Percentiles rank a stretch among this genome's conserved stretches.
Evolutionary conservation across 805 yeast genomes (phyloP).

Genomic region (Yarrowia hollandica): DNA sequence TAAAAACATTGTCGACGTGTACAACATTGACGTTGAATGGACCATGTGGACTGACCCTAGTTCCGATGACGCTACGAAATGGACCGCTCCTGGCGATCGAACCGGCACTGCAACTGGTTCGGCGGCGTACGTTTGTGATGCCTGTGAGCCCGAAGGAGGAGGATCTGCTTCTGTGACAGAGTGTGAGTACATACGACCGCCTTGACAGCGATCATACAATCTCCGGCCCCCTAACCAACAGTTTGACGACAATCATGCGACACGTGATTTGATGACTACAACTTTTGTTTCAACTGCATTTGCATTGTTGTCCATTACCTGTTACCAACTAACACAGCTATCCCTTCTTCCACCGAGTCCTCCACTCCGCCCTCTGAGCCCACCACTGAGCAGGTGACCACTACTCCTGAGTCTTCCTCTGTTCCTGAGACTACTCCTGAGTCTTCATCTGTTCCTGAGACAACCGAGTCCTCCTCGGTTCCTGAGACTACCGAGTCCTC

Average conservation of each 20-base stretch:
- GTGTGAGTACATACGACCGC: slow-evolving; percentile 6
- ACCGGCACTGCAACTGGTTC: background rate
- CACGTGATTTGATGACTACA: background rate
- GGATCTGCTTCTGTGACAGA: background rate
- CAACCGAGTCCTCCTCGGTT: background rate
- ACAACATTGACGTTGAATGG: background rate
- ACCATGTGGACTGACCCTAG: background rate
- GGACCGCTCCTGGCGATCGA: background rate
- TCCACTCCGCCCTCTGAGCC: background rate
- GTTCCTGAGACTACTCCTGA: background rate
- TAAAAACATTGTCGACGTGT: background rate
- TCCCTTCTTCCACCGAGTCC: background rate
- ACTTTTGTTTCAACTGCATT: too few relatives aligned
- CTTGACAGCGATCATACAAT: too few relatives aligned
- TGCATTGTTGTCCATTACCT: too few relatives aligned
- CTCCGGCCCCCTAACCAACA: too few relatives aligned
- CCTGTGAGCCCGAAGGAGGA: background rate
- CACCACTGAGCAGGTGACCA: background rate
- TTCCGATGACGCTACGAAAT: background rate
- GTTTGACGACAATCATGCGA: too few relatives aligned
- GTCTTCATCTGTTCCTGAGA: background rate
- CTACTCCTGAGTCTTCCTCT: background rate
- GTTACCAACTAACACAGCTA: background rate
- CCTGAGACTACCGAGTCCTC: background rate
- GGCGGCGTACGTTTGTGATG: background rate